A percentile compares a stretch with the other conserved stretches of the same genome.
Evolutionary conservation across 2,329 filamentous ascomycete species (phyloP).

Genomic region (Stenocarpella maydis): DNA sequence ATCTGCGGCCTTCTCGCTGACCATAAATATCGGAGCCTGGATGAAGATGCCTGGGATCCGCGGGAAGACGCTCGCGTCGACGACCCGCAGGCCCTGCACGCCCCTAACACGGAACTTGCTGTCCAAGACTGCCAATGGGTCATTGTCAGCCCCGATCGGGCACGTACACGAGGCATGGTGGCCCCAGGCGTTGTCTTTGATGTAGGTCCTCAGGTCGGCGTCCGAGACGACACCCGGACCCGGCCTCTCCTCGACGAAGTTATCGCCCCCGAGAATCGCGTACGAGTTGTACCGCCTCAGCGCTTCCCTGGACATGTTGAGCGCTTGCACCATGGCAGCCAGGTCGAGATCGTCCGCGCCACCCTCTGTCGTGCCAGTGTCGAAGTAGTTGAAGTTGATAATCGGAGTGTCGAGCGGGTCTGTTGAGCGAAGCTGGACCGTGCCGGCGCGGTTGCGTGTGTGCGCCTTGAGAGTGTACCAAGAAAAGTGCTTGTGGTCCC

Average conservation of each 20-base stretch:
- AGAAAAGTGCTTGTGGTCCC: conserved; percentile 52
- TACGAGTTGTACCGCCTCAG: conserved; percentile 56
- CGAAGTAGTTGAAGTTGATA: conserved; percentile 70
- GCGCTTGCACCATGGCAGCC: conserved; percentile 55
- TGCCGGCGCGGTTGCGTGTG: conserved; percentile 68
- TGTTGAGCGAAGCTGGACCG: conserved; percentile 65
- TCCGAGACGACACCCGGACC: background rate
- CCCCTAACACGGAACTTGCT: conserved; percentile 61
- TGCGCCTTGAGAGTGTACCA: conserved; percentile 67
- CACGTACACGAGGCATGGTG: conserved; percentile 27
- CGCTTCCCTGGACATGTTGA: conserved; percentile 64
- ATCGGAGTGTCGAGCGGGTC: conserved; percentile 71
- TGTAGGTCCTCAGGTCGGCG: conserved; percentile 4
- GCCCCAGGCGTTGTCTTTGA: conserved; percentile 22
- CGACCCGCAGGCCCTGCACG: conserved; percentile 60
- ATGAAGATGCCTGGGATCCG: conserved; percentile 54
- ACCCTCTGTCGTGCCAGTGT: conserved; percentile 47
- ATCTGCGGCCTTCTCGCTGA: conserved; percentile 63
- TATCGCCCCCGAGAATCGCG: conserved; percentile 34
- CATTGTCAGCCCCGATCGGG: conserved; percentile 21
- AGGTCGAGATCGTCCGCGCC: conserved; percentile 45
- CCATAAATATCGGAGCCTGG: conserved; percentile 42
- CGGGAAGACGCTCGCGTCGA: conserved; percentile 63
- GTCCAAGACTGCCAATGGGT: conserved; percentile 53
- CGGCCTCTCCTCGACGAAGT: conserved; percentile 18